Base-by-base conservation (phyloP, 2,329 filamentous ascomycete species). In the Colletotrichum sp. region DNA sequence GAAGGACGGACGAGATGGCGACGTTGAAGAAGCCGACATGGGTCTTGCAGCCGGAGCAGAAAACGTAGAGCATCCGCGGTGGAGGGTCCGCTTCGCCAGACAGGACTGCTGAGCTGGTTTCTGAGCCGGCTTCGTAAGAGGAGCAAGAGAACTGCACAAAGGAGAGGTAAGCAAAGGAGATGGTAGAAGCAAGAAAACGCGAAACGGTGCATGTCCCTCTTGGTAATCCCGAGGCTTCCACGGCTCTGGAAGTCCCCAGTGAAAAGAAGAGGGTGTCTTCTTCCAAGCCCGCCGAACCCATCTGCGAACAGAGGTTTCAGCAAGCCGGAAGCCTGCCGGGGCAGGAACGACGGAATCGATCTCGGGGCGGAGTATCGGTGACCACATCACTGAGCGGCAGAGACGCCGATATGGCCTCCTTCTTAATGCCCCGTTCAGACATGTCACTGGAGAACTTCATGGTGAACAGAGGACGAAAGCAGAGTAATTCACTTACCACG, bases 321-420 rank as follows among this genome's bases (percentile, higher is more conserved):
- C 13, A 44, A 63, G 26, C 59, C 62, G 55, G 59, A 36, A 68
- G 60, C 36, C 62, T 75, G 60, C 63, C 63, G 9, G 24, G 24
- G 32, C 77, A 77, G 74, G 78, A 75, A 80, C 79, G 79, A 81
- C 81, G 72, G 75, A 77, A 67, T 91, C 86, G 76, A 83, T 94
- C 80, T 94, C 81, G 92, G 92, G 91, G 88, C 91, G 86, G 90
- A 92, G 92, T 93, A 94, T 93, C 92, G 92, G 88, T 92, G 88
- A 85, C 87, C 89, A 90, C 82, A 86, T 87, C 90, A 93, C 83
- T 86, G 87, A 85, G 80, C 76, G 85, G 86, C 83, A 79, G 74
- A 79, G 73, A 76, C 72, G 73, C 71, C 83, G 88, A 87, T 85
- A 84, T 87, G 89, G 89, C 86, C 91, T 89, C 91, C 91, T 93